Base-by-base conservation (phyloP, 495 filamentous ascomycete species). In the Tuber microsphaerosporum region DNA sequence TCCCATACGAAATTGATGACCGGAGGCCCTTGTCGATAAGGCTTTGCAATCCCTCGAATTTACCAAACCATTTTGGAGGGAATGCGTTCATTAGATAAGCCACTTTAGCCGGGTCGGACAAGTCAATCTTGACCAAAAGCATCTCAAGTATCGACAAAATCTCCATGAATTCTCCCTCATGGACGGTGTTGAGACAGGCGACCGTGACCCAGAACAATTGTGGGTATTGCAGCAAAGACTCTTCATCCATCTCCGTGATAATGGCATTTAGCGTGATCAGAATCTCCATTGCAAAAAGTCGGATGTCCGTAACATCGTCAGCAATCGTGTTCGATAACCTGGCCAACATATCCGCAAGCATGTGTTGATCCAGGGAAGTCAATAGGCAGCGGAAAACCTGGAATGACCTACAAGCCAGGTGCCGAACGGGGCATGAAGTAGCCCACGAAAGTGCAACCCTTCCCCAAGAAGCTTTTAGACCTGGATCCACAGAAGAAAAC, bases 141-240 rank as follows among this genome's bases (percentile, higher is more conserved):
- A 92, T 91, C 46, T 97, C 91, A n/a, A 99, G 87, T 91, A 98
- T 97, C 48, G 91, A 90, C 26, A 97, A 85, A 69, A 92, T 93
- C 80, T 97, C 94, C 74, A 94, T 88, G 80, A 97, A 99, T 82
- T 99, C 95, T 19, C 90, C 89, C 84, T 98, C 95, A 76, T 97
- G 94, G 76, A 97, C 94, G 1, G 95, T 97, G 82, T 97, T 93
- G 56, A 98, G 85, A 82, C 95, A 98, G 42, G 95, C 94, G 81
- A 94, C 97, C 2, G 92, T 96, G 2, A 94, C 94, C 95, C 95
- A 99, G 85, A 98, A 99, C 2, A 98, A 85, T 80, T 97, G 94
- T 10, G 95, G 94, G 77, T 94, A 97, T 48, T 91, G 89, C 65
- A 97, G 77, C 20, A 99, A 87, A 83, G 95, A 92, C 34, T 89